phyloP scores from a whole-genome alignment of 106 monocot genomes.

The Dioscorea zingiberensis region DNA sequence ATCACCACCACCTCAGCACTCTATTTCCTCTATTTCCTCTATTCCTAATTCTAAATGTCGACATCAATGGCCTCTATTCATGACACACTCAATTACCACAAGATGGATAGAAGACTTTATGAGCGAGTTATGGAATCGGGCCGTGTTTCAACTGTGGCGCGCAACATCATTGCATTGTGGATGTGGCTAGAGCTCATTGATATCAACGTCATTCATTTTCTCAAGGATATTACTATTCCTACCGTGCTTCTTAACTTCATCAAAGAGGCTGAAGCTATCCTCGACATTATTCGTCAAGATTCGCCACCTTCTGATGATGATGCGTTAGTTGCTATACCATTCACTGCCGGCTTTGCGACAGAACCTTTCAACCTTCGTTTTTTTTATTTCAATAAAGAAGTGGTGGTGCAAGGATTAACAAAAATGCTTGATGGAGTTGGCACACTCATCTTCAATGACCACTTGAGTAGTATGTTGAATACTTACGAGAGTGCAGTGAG shows the following conservation, averaged over 20 bases:
- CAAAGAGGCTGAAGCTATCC: conserved; percentile 35
- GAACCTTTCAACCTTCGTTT: conserved; percentile 25
- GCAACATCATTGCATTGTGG: conserved; percentile 33
- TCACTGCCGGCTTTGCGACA: conserved; percentile 4
- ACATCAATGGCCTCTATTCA: conserved; percentile 1
- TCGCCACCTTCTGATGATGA: background rate
- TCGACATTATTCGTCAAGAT: conserved; percentile 31
- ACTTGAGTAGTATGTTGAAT: conserved; percentile 9
- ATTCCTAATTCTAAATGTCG: too few relatives aligned
- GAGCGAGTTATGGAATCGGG: conserved; percentile 19
- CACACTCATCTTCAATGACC: conserved; percentile 47
- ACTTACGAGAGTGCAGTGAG: conserved; percentile 4
- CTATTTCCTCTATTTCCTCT: too few relatives aligned
- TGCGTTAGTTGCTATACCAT: background rate
- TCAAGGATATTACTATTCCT: background rate
- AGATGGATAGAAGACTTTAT: conserved; percentile 33
- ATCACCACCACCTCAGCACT: too few relatives aligned
- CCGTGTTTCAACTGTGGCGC: conserved; percentile 11
- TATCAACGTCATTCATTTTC: conserved; percentile 15
- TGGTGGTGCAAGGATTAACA: conserved; percentile 25
- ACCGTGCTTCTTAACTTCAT: conserved; percentile 4
- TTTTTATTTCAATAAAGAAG: conserved; percentile 34
- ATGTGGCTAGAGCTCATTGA: conserved; percentile 55
- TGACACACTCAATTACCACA: conserved; percentile 41
- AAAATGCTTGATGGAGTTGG: conserved; percentile 40